Conservation (phyloP, 495 filamentous ascomycete genomes). For the Talaromyces nanjingensis region DNA sequence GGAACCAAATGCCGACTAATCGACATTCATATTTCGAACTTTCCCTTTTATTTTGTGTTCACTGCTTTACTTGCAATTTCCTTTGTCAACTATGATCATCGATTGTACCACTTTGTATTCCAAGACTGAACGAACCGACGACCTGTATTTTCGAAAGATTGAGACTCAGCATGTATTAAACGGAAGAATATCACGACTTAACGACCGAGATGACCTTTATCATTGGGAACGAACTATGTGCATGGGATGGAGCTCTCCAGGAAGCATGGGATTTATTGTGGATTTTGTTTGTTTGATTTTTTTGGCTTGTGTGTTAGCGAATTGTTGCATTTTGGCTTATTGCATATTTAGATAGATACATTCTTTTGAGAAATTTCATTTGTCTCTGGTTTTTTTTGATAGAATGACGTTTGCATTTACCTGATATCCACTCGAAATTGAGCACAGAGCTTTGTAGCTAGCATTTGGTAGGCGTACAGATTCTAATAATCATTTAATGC, state of each 20-base stretch:
- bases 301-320: neutral
- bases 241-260: neutral
- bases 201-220: neutral
- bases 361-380: neutral
- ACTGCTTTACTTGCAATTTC: neutral
- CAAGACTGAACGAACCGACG: neutral
- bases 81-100: neutral
- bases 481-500: too few species aligned
- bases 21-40: neutral
- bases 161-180: neutral
- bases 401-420: too few species aligned
- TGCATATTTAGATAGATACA: neutral
- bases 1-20: neutral
- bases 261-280: neutral
- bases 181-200: neutral
- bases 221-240: neutral
- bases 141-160: neutral
- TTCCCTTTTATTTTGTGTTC: neutral
- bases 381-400: neutral
- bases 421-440: too few species aligned
- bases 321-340: neutral
- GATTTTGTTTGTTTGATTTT: neutral
- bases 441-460: too few species aligned
- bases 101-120: neutral
- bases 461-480: too few species aligned